These are phyloP conservation scores for Albugo laibachii DNA, from an alignment of 352 stramenopile species.

Conservation along the genomic window DNA sequence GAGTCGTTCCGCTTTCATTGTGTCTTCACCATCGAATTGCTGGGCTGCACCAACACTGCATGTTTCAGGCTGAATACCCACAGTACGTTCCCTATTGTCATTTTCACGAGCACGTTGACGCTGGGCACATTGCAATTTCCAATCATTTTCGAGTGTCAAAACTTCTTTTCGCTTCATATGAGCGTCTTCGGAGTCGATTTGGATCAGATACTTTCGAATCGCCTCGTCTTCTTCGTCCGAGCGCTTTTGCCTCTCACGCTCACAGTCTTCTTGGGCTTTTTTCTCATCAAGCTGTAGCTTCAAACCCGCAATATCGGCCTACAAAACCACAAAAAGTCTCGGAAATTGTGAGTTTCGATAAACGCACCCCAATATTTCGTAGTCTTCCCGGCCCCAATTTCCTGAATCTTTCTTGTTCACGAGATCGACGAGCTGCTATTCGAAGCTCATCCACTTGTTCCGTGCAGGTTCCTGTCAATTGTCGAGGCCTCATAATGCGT, in stretches of 20 bases:
- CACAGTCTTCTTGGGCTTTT: conserved; percentile 19
- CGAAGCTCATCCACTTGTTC: conserved; percentile 30
- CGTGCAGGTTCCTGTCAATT: neutral
- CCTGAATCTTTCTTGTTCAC: conserved; percentile 43
- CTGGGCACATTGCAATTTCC: conserved; percentile 18
- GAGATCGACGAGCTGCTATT: conserved; percentile 30
- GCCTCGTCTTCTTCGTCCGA: conserved; percentile 31
- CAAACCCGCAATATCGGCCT: conserved; percentile 54
- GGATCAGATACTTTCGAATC: conserved; percentile 57
- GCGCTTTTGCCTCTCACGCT: conserved; percentile 19
- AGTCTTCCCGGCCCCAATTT: conserved; percentile 42
- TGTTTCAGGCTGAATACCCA: conserved; percentile 28
- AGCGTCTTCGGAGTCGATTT: conserved; percentile 51
- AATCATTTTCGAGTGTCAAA: conserved; percentile 45
- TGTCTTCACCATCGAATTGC: conserved; percentile 52
- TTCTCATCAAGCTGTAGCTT: conserved; percentile 61
- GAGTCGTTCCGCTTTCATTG: conserved; percentile 23
- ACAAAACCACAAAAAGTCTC: conserved; percentile 1
- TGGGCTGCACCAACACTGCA: conserved; percentile 34
- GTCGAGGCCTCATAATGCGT: too few species aligned
- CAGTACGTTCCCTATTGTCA: conserved; percentile 9
- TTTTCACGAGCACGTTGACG: conserved; percentile 3
- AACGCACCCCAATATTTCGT: conserved; percentile 37
- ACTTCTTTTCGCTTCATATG: conserved; percentile 35
- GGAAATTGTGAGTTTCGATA: neutral